phyloP scores from a whole-genome alignment of 345 rosid genomes.

The Gossypium thurberi region DNA sequence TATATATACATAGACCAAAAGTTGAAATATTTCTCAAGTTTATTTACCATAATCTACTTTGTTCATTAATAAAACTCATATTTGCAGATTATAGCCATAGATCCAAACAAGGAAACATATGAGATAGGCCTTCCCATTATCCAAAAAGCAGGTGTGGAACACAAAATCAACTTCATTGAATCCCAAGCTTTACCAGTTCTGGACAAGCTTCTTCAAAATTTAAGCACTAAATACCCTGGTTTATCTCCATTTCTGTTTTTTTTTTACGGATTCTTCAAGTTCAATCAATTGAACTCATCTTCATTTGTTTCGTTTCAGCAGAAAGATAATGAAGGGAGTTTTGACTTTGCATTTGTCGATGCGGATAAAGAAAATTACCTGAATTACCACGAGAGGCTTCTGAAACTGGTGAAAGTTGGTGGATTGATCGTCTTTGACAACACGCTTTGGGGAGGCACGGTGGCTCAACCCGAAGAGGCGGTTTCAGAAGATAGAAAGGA shows the following conservation, averaged over 20 bases:
- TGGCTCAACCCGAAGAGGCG: slow-evolving; percentile 24
- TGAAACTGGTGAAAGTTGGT: slow-evolving; percentile 37
- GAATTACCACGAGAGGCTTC: slow-evolving; percentile 39
- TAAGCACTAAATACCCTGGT: slow-evolving; percentile 3
- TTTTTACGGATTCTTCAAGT: neutral
- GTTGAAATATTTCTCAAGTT: too few species aligned
- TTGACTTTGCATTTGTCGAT: slow-evolving; percentile 48
- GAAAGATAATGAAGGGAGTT: slow-evolving; percentile 33
- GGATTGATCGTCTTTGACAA: slow-evolving; percentile 39
- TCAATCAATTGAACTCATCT: neutral
- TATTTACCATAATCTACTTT: neutral
- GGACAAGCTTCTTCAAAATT: slow-evolving; percentile 29
- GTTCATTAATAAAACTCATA: slow-evolving; percentile 19
- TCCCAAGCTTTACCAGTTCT: slow-evolving; percentile 37
- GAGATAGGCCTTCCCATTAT: slow-evolving; percentile 55
- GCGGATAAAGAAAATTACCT: slow-evolving; percentile 39
- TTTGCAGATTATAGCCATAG: slow-evolving; percentile 44
- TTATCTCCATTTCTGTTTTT: neutral
- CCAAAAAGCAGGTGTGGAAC: slow-evolving; percentile 45
- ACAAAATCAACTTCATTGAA: slow-evolving; percentile 53
- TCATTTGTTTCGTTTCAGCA: neutral
- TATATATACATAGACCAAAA: too few species aligned
- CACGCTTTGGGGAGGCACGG: slow-evolving; percentile 42
- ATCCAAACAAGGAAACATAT: slow-evolving; percentile 27
- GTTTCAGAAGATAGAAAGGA: neutral